Percentiles rank a stretch among this genome's conserved stretches.
Conservation (phyloP, 495 filamentous ascomycete species). For the Thozetella sp. region DNA sequence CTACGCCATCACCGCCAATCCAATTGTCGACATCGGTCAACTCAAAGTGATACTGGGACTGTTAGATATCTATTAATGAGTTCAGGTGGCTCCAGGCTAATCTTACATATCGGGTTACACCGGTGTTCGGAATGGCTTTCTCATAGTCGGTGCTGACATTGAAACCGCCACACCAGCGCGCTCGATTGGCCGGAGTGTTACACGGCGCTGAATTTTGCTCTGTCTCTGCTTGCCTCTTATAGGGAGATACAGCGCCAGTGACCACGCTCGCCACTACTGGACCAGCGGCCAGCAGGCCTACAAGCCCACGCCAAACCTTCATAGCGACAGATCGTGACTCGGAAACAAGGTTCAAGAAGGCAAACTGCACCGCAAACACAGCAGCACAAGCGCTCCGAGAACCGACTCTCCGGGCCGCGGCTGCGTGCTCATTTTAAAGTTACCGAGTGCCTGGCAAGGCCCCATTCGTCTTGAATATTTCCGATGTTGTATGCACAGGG, state of each 20-base stretch:
- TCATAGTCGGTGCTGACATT: conserved; percentile 10
- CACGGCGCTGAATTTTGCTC: not conserved
- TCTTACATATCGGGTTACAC: conserved; percentile 1
- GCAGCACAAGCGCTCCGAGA: not conserved
- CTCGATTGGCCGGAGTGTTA: conserved; percentile 2
- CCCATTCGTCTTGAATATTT: not conserved
- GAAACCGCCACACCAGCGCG: conserved; percentile 2
- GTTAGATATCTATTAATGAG: not conserved
- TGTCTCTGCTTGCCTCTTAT: no score
- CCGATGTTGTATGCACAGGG: not conserved
- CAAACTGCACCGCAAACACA: not conserved
- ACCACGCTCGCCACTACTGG: no score
- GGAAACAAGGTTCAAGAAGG: not conserved
- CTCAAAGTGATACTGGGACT: conserved; percentile 16
- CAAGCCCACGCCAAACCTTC: not conserved
- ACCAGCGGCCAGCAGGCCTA: not conserved
- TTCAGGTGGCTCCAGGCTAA: not conserved
- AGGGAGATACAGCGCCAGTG: no score
- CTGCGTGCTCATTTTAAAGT: not conserved
- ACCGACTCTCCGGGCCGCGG: not conserved
- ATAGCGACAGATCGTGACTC: not conserved
- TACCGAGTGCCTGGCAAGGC: not conserved
- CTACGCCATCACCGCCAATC: conserved; percentile 35
- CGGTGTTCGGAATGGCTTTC: conserved; percentile 3
- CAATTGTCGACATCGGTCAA: conserved; percentile 17